phyloP scores from a whole-genome alignment of 2,329 filamentous ascomycete genomes.

The Hirsutella thompsonii region DNA sequence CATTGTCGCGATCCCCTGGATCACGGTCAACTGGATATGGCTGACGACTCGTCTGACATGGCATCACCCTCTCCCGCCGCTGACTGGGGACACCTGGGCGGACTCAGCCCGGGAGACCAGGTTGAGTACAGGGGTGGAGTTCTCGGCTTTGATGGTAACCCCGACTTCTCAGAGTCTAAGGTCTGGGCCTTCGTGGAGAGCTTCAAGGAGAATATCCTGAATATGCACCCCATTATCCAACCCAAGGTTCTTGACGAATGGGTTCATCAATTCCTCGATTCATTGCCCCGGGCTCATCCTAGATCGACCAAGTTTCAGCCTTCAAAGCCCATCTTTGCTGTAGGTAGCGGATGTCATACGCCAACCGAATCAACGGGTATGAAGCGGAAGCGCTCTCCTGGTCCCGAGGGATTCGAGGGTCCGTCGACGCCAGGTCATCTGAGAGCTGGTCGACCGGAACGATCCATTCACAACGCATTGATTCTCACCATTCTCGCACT shows the following conservation, averaged over 20 bases:
- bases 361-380: conserved; percentile 16
- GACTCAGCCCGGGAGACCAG: conserved; percentile 30
- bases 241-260: conserved; percentile 37
- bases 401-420: conserved; percentile 18
- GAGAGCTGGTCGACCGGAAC: conserved; percentile 38
- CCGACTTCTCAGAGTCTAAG: conserved; percentile 37
- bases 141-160: conserved; percentile 31
- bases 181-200: conserved; percentile 41
- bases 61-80: conserved; percentile 40
- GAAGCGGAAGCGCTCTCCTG: conserved; percentile 46
- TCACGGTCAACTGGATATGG: conserved; percentile 25
- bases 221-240: conserved; percentile 51
- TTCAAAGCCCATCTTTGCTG: conserved; percentile 19
- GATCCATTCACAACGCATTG: conserved; percentile 68
- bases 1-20: conserved; percentile 26
- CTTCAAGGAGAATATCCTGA: conserved; percentile 49
- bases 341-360: conserved; percentile 13
- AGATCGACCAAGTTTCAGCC: conserved; percentile 15
- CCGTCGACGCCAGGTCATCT: conserved; percentile 5
- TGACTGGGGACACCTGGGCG: conserved; percentile 47
- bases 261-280: conserved; percentile 38
- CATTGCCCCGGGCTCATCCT: conserved; percentile 22
- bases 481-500: conserved; percentile 74
- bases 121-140: conserved; percentile 24
- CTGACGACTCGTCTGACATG: conserved; percentile 37